phyloP scores from a whole-genome alignment of 441 rosid species.

The Gossypium davidsonii region DNA sequence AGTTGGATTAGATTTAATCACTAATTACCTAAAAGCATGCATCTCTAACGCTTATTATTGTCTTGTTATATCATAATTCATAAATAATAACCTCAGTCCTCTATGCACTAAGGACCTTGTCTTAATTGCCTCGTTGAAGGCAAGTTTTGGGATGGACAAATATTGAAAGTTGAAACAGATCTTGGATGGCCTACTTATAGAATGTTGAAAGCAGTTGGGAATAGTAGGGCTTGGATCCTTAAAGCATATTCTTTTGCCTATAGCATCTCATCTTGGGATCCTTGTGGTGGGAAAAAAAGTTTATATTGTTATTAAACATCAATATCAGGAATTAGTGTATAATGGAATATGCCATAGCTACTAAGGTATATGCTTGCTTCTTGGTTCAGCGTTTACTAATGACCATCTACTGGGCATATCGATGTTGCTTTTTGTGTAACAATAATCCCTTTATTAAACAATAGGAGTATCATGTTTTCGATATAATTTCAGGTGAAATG shows the following conservation, averaged over 20 bases:
- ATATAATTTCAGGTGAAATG: constrained; percentile 57
- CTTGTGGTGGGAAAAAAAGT: neutral
- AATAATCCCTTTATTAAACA: no score
- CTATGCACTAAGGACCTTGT: neutral
- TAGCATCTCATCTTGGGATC: neutral
- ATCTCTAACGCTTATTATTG: neutral
- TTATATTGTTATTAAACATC: neutral
- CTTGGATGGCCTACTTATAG: neutral
- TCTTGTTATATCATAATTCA: neutral
- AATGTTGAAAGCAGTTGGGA: neutral
- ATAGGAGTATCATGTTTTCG: neutral
- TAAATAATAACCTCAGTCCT: neutral
- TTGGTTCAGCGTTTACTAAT: neutral
- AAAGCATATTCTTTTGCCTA: neutral
- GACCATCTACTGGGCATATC: neutral
- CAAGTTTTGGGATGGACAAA: neutral
- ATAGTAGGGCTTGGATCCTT: neutral
- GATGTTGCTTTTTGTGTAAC: neutral
- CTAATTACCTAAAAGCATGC: neutral
- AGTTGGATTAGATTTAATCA: neutral
- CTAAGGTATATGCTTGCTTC: neutral
- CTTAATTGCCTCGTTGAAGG: neutral
- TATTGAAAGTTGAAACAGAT: neutral
- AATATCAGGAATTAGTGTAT: neutral
- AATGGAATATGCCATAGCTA: neutral